Evolutionary conservation across 2,329 filamentous ascomycete genomes (phyloP).

Genomic region (Penicillium sp.): DNA sequence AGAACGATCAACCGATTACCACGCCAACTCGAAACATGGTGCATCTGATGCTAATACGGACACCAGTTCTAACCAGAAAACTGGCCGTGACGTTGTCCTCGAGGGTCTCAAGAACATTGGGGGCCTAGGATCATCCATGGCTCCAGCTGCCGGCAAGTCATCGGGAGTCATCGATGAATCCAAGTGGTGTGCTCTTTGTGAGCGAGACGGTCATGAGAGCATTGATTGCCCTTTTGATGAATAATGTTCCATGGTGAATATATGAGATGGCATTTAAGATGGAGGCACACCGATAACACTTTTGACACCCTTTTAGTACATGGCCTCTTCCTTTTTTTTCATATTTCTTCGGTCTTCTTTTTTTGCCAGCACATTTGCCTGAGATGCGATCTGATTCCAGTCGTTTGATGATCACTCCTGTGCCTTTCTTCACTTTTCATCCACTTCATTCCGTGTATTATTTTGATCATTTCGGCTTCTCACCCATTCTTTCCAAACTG

Average conservation of each 20-base stretch:
- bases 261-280: conserved; percentile 12
- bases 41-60: conserved; percentile 18
- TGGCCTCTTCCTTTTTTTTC: conserved; percentile 20
- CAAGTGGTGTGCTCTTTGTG: conserved; percentile 97
- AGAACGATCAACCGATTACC: conserved; percentile 21
- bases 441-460: conserved; percentile 20
- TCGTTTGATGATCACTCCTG: conserved; percentile 3
- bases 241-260: conserved; percentile 31
- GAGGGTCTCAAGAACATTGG: conserved; percentile 49
- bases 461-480: conserved; percentile 14
- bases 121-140: conserved; percentile 49
- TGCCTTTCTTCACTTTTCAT: conserved; percentile 1
- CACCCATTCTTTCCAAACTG: conserved; percentile 14
- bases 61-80: conserved; percentile 37
- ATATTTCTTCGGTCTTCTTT: conserved; percentile 10
- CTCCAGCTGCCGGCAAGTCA: conserved; percentile 76
- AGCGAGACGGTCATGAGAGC: conserved; percentile 94
- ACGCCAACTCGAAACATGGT: conserved; percentile 12
- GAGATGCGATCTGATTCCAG: conserved; percentile 9
- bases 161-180: conserved; percentile 77
- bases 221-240: conserved; percentile 94
- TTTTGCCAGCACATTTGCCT: conserved; percentile 5
- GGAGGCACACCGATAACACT: conserved; percentile 9
- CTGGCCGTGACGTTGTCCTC: conserved; percentile 46
- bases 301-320: conserved; percentile 28